A percentile compares a stretch with the other conserved stretches of the same genome.
These are phyloP conservation scores for Hanseniaspora occidentalis DNA, from an alignment of 805 yeast genomes.

Conservation along the genomic window DNA sequence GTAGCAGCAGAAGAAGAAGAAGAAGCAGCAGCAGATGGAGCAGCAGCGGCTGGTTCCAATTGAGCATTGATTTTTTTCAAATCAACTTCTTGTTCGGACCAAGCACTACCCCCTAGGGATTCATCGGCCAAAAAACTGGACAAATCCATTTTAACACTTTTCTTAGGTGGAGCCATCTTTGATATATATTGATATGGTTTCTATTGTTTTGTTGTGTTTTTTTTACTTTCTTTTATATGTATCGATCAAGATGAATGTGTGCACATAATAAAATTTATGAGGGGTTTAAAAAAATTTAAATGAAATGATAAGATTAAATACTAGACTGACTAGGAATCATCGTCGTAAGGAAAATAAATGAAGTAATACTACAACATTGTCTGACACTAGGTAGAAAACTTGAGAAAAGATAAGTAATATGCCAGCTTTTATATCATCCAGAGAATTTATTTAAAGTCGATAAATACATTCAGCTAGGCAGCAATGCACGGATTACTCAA, in stretches of 20 bases:
- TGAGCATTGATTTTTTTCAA: constrained; percentile 27
- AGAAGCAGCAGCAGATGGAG: constrained; percentile 14
- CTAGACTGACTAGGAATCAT: too few relatives aligned
- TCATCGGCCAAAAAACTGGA: constrained; percentile 74
- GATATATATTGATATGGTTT: constrained; percentile 1
- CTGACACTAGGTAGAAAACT: too few relatives aligned
- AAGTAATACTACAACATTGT: too few relatives aligned
- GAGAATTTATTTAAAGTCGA: too few relatives aligned
- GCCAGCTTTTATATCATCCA: too few relatives aligned
- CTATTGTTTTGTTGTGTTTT: not conserved
- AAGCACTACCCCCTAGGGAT: constrained; percentile 56
- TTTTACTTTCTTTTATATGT: not conserved
- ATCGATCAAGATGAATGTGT: not conserved
- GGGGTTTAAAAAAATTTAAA: too few relatives aligned
- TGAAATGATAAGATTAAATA: too few relatives aligned
- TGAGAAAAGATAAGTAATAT: too few relatives aligned
- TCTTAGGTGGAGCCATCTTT: constrained; percentile 49
- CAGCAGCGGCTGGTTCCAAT: constrained; percentile 21
- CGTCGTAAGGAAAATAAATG: too few relatives aligned
- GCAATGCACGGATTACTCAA: too few relatives aligned
- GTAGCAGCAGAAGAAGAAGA: constrained; percentile 15
- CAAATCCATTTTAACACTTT: constrained; percentile 70
- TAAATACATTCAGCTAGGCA: too few relatives aligned
- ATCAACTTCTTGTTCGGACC: constrained; percentile 83
- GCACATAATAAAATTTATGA: not conserved